Base-by-base conservation (phyloP, 257 asterid species). In the Asclepias syriaca region DNA sequence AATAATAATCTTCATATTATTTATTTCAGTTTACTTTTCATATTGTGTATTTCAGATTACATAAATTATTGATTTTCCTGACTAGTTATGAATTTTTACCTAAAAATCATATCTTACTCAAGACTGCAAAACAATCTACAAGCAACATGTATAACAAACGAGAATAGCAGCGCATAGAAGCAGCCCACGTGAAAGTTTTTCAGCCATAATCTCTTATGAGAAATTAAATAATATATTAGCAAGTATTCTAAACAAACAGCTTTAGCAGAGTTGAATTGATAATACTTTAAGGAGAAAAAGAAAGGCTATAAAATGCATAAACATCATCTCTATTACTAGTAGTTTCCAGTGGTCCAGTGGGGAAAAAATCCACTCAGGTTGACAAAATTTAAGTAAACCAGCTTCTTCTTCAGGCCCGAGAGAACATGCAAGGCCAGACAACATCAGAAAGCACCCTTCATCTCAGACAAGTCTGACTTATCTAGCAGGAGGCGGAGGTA, bases 401-500 rank as follows among this genome's bases (percentile, higher is more conserved):
- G 71, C 37, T 43, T 46, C 24, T 27, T 16, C 32, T 45, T 48
- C 13, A 37, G 55, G 37, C 61, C 64, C 27, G 27, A 24, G 21
- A n/a, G 43, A 29, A 49, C 39, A 72, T 59, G 64, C 21, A 13
- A 64, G 70, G 12, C 29, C 50, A 49, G 19, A 67, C 71, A 67
- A 11, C 18, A 54, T 76, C 71, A 53, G 72, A 69, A 21, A 13
- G 32, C 22, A 72, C 60, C 68, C 51, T 72, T 39, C 58, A 69
- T 19, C 60, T 37, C 9, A 45, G 10, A 18, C 18, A 7, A 54
- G 39, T 65, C 55, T 11, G 55, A 71, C 80, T 81, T 82, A 85
- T 84, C 89, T 74, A 15, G 85, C 75, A 37, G 85, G 88, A 4
- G 82, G 77, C 12, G 88, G 85, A 3, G 90, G 84, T 71, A 76